Percentiles rank a stretch among this genome's conserved stretches.
phyloP scores from a whole-genome alignment of 108 stramenopile genomes.

The Nannochloropsis salina region DNA sequence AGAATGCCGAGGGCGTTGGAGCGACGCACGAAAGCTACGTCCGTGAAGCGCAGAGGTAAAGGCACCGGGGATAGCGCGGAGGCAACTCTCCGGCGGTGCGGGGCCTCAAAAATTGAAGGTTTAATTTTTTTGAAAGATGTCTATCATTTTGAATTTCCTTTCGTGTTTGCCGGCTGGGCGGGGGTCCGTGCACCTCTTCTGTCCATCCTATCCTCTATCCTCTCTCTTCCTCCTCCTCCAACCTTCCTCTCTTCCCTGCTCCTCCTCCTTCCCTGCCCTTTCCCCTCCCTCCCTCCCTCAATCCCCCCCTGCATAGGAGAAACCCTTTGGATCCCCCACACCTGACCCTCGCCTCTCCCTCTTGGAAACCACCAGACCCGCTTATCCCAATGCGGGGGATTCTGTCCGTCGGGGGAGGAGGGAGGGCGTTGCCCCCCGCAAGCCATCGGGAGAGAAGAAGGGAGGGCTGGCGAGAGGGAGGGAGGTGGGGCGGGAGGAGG shows the following conservation, averaged over 20 bases:
- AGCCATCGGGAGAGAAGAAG: neutral
- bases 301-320: no score
- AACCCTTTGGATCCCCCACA: neutral
- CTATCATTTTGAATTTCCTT: no score
- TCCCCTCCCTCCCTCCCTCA: neutral
- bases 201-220: no score
- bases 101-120: no score
- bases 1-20: no score
- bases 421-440: neutral
- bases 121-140: no score
- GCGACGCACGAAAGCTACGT: no score
- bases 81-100: no score
- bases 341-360: neutral
- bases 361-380: neutral
- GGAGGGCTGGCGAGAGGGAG: neutral
- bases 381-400: neutral
- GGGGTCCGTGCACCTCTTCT: no score
- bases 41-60: no score
- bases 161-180: no score
- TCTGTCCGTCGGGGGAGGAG: neutral
- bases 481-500: neutral
- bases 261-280: neutral
- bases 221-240: conserved; percentile 19
- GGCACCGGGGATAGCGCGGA: no score
- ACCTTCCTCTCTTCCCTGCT: neutral